Evolutionary conservation across 768 basidiomycete genomes (phyloP), one percentile per base, ranked within the genome.

Genomic region (Leccinum obscurum): DNA sequence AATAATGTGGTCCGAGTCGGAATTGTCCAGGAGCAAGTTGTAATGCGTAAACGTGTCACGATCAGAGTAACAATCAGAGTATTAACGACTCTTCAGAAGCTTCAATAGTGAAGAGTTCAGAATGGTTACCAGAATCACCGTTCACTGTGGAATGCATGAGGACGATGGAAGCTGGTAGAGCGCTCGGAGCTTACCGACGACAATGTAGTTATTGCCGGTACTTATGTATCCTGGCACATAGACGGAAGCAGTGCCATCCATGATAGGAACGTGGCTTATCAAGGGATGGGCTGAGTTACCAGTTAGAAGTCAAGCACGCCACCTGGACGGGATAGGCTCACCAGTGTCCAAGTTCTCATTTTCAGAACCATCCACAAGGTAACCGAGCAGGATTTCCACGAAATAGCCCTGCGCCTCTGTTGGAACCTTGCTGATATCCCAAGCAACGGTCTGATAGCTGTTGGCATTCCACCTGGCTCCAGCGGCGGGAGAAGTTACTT

Each of bases 71-170:
- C 26, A 1, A 26, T 26, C 26, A 26, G 26, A 26, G 26, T 26
- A 26, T 26, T 26, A 26, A 41, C n/a, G 10, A n/a, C 17, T 17
- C 7, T 30, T 30, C 30, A 30, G 30, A 30, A 17, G 39, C 15
- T 17, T 17, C 61, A 17, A 92, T 92, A 1, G 79, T 83, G 68
- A 92, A 90, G 41, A 73, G 17, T 0, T 82, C 82, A 66, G 83
- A 87, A 9, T 71, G 64, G 62, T 92, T 84, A 11, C 89, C 89
- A 14, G 86, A 88, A 66, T 87, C 84, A 28, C 89, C 89, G 63
- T 86, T 76, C 46, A 88, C 88, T 89, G 58, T 56, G 14, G 49
- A 50, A 52, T 2, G 30, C 3, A 34, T 67, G 17, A 58, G 55
- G 8, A 59, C n/a, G 41, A 28, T 20, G 11, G 34, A 26, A 22